A percentile compares a stretch with the other conserved stretches of the same genome.
Conservation (phyloP, 2,329 filamentous ascomycete species). For the Zasmidium cellare region DNA sequence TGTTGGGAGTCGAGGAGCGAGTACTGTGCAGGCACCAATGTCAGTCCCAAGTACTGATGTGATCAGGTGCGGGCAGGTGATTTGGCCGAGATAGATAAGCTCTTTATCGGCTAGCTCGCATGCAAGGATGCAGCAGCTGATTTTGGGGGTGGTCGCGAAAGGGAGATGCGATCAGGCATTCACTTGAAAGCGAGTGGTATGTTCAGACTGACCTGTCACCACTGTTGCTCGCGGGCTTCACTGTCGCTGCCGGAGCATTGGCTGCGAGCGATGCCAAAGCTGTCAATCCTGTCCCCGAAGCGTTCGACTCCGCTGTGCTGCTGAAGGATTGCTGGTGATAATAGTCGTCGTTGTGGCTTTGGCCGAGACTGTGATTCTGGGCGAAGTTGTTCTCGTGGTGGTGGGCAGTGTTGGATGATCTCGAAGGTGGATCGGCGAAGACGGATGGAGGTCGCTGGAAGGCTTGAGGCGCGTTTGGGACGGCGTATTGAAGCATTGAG, state of each 20-base stretch:
- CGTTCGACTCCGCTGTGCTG: neutral
- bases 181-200: neutral
- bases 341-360: slow-evolving; percentile 22
- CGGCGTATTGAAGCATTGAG: slow-evolving; percentile 50
- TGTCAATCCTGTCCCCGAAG: slow-evolving; percentile 10
- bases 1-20: slow-evolving; percentile 29
- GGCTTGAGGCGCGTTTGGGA: slow-evolving; percentile 23
- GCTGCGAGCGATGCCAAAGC: slow-evolving; percentile 28
- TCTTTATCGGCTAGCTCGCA: neutral
- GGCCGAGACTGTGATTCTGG: neutral
- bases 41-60: neutral
- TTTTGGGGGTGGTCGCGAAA: neutral
- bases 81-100: slow-evolving; percentile 4
- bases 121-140: neutral
- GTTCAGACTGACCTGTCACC: slow-evolving; percentile 7
- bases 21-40: slow-evolving; percentile 18
- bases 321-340: neutral
- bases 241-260: slow-evolving; percentile 21
- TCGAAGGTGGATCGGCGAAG: slow-evolving; percentile 22
- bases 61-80: neutral
- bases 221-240: slow-evolving; percentile 11
- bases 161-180: neutral
- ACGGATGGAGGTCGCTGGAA: slow-evolving; percentile 20
- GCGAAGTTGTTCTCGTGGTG: neutral
- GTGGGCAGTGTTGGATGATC: slow-evolving; percentile 5